Percentiles rank a stretch among this genome's conserved stretches.
Evolutionary conservation across 192 early-diverging fungal genomes (phyloP).

Genomic region (Lobosporangium transversale): DNA sequence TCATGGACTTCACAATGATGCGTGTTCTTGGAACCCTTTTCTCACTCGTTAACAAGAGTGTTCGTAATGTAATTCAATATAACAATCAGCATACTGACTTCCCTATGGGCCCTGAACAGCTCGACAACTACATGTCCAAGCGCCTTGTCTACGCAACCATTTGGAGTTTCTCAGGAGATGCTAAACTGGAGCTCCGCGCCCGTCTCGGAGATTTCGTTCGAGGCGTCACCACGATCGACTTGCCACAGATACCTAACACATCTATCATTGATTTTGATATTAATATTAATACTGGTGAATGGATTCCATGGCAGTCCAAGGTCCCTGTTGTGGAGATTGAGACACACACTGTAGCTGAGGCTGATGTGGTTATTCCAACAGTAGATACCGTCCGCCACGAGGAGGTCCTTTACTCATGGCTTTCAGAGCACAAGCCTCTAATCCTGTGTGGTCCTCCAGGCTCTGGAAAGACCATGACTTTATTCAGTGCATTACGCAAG

Average conservation of each 20-base stretch:
- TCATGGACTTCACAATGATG: conserved; percentile 97
- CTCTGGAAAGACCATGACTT: conserved; percentile 99
- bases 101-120: conserved; percentile 81
- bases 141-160: conserved; percentile 84
- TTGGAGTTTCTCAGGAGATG: conserved; percentile 97
- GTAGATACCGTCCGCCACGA: conserved; percentile 98
- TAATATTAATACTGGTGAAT: conserved; percentile 80
- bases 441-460: conserved; percentile 99
- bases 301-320: conserved; percentile 88
- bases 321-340: conserved; percentile 97
- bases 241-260: conserved; percentile 64
- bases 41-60: conserved; percentile 90
- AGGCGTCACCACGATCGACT: conserved; percentile 75
- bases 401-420: conserved; percentile 93
- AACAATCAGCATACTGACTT: conserved; percentile 95
- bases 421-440: conserved; percentile 94
- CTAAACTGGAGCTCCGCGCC: conserved; percentile 74
- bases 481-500: conserved; percentile 94
- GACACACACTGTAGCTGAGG: conserved; percentile 87
- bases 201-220: conserved; percentile 86
- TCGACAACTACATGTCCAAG: conserved; percentile 84
- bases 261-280: conserved; percentile 94
- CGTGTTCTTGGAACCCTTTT: conserved; percentile 89
- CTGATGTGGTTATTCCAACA: conserved; percentile 97
- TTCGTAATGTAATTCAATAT: conserved; percentile 87